Evolutionary conservation across 257 asterid species (phyloP), one percentile per base, ranked within the genome.

Genomic region (Gardenia jasminoides): DNA sequence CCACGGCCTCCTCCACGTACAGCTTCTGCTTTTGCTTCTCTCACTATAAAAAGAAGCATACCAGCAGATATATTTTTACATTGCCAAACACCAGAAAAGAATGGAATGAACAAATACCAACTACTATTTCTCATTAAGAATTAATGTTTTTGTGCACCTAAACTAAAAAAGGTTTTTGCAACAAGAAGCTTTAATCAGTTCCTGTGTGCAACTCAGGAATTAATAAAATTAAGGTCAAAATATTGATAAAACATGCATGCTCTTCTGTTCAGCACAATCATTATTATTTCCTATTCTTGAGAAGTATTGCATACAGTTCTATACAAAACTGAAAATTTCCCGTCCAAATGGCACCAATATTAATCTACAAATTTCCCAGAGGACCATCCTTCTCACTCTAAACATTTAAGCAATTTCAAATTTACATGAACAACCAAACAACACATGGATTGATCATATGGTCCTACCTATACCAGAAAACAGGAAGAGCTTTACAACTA

Each of bases 1-100:
- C 91, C 88, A 33, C 90, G 91, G 48, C 90, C 92, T 44, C 92
- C 92, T 82, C 91, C 88, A 61, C 83, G 92, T 4, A 81, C 82
- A 79, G 74, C 74, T 47, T 94, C 97, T 79, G 86, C 52, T 77
- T 75, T 94, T 43, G 89, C 85, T 67, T 92, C 98, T 79, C 90
- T 86, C 75, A 89, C 98, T 94, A 59, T 79, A 82, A 80, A 30
- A 71, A 52, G 20, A 48, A 80, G 66, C 69, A 82, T 66, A 52
- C 44, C 69, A 72, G n/a, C n/a, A 66, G 67, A 59, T 41, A 71
- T 19, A 22, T 56, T 50, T 15, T 31, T 28, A 22, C 58, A 54
- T 20, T 52, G 30, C 70, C 33, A 36, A 72, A 73, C 13, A 24
- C 62, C 16, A n/a, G 50, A 36, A 10, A 28, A 26, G 58, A 33